These are phyloP conservation scores for Dalbergia cultrata DNA, from an alignment of 306 rosid species.

Conservation along the genomic window DNA sequence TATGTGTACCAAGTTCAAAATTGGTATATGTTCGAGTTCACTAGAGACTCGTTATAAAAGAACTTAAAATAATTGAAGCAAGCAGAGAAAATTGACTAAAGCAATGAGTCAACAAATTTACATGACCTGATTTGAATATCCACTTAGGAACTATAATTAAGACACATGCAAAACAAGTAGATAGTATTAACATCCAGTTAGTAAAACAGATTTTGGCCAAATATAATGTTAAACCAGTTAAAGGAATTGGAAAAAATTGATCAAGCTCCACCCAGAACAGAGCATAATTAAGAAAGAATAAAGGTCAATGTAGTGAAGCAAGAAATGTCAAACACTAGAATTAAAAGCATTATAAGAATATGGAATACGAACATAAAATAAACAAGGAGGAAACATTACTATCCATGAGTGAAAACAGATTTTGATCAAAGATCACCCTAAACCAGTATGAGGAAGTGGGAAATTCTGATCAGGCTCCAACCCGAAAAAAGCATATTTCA, in stretches of 20 bases:
- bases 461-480: constrained; percentile 14
- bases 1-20: not conserved
- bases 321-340: constrained; percentile 28
- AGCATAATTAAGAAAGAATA: constrained; percentile 1
- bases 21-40: constrained; percentile 20
- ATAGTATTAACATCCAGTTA: not conserved
- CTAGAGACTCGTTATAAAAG: constrained; percentile 2
- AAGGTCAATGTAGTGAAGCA: constrained; percentile 19
- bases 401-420: not conserved
- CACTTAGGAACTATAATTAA: constrained; percentile 6
- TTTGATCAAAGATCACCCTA: constrained; percentile 11
- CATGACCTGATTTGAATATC: constrained; percentile 5
- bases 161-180: not conserved
- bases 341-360: not conserved
- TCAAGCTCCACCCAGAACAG: not conserved
- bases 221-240: constrained; percentile 8
- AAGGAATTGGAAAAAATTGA: not conserved
- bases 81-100: not conserved
- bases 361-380: not conserved
- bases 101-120: not conserved
- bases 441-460: constrained; percentile 27
- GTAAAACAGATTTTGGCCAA: not conserved
- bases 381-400: constrained; percentile 12
- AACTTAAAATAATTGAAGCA: constrained; percentile 9
- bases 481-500: not conserved